phyloP scores from a whole-genome alignment of 2,329 filamentous ascomycete species.

The Fusarium sp. region DNA sequence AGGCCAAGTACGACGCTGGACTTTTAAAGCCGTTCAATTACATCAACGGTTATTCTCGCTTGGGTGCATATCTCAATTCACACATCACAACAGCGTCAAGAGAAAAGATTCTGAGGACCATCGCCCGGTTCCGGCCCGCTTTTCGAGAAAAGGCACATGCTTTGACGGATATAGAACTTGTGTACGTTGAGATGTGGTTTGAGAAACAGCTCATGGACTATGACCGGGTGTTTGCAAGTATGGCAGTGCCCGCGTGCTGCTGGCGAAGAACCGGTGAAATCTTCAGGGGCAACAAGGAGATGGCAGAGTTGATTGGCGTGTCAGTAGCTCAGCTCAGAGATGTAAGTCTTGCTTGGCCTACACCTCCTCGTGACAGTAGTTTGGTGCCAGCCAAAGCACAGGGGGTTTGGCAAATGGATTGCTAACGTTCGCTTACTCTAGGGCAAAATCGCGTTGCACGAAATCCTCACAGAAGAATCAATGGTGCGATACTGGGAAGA shows the following conservation, averaged over 20 bases:
- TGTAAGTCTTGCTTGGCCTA: conserved; percentile 63
- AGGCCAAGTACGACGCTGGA: conserved; percentile 95
- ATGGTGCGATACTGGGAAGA: conserved; percentile 99
- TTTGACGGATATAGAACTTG: conserved; percentile 91
- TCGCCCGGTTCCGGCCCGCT: conserved; percentile 93
- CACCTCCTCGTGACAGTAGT: conserved; percentile 4
- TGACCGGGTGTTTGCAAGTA: conserved; percentile 96
- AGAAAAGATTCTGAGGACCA: conserved; percentile 89
- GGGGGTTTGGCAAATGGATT: conserved; percentile 1
- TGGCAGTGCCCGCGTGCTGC: conserved; percentile 97
- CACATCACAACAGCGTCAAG: conserved; percentile 85
- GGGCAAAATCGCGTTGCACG: conserved; percentile 94
- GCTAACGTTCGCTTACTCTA: conserved; percentile 51
- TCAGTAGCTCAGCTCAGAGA: conserved; percentile 91
- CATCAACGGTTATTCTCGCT: conserved; percentile 90
- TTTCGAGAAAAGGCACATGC: conserved; percentile 95
- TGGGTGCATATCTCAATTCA: conserved; percentile 91
- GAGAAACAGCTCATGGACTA: conserved; percentile 97
- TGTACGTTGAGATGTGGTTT: conserved; percentile 99
- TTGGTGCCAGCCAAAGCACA: conserved; percentile 2
- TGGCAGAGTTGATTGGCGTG: conserved; percentile 95
- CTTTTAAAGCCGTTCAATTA: conserved; percentile 98
- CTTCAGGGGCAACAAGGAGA: conserved; percentile 96
- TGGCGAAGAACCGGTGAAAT: conserved; percentile 98
- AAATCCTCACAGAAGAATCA: conserved; percentile 94